Evolutionary conservation across 2,329 filamentous ascomycete species (phyloP), one percentile per base, ranked within the genome.

Genomic region (Colletotrichum spaethianum): DNA sequence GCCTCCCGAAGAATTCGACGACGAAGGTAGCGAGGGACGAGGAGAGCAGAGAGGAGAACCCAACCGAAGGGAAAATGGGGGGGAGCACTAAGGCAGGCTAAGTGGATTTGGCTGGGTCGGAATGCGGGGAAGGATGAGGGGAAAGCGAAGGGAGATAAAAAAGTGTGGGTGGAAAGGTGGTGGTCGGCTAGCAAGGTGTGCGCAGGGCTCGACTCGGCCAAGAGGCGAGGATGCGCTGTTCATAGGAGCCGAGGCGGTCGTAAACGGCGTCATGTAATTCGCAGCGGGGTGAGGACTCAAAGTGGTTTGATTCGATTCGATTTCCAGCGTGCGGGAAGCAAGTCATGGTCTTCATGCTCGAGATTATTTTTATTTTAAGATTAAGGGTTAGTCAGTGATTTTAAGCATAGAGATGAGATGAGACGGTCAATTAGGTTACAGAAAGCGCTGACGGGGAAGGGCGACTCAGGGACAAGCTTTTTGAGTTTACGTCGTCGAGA

Each of bases 51-150:
- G 36, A 52, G 50, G 42, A 23, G n/a, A 8, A n/a, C 44, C 23
- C 14, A 12, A 14, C n/a, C n/a, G 46, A 42, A 31, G 4, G 26
- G 8, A 11, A 42, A 36, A 60, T 60, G 65, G 69, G 69, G 69
- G 65, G 52, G 63, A 69, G 53, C 33, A 44, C 36, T 40, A 26
- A 23, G n/a, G 16, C 3, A n/a, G 69, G 28, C 28, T 6, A 48
- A 57, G 56, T 59, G 31, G 48, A n/a, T 26, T 26, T 23, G 44
- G 14, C 12, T n/a, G 38, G 50, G 64, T 33, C 56, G 33, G n/a
- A 53, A 48, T 69, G 69, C 65, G 69, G 69, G 59, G 69, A 53
- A 72, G 52, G 57, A 23, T 68, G 57, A 42, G 61, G 68, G 63
- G 69, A 28, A 52, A 53, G 55, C 60, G 53, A 60, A 55, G 36